phyloP scores from a whole-genome alignment of 495 filamentous ascomycete species.

The Xylaria sp. region DNA sequence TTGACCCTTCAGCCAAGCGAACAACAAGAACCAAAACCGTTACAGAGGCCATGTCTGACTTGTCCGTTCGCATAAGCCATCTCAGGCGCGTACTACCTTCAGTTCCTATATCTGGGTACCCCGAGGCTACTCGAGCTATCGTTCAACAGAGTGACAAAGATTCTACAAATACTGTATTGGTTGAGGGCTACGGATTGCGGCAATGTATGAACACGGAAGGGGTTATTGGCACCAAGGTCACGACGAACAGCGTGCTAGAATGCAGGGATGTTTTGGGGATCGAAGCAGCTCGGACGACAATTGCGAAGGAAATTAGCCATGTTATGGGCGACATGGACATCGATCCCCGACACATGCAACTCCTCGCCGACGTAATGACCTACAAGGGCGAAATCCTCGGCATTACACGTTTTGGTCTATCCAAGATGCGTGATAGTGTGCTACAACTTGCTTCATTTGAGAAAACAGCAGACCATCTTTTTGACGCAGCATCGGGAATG shows the following conservation, averaged over 20 bases:
- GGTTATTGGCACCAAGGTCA: conserved; percentile 73
- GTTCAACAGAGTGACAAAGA: conserved; percentile 70
- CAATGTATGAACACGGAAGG: conserved; percentile 92
- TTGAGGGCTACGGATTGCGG: conserved; percentile 92
- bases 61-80: conserved; percentile 81
- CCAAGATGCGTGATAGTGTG: conserved; percentile 96
- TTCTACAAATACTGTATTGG: conserved; percentile 71
- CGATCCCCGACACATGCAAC: conserved; percentile 97
- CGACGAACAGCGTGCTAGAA: conserved; percentile 91
- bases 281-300: conserved; percentile 87
- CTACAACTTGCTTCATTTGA: conserved; percentile 96
- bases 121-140: conserved; percentile 84
- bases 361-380: conserved; percentile 99
- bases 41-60: conserved; percentile 66
- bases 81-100: conserved; percentile 81
- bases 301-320: conserved; percentile 76
- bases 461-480: conserved; percentile 97
- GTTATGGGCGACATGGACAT: conserved; percentile 96
- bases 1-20: conserved; percentile 50
- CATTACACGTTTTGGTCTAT: conserved; percentile 93
- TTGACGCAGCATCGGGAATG: conserved; percentile 90
- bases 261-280: conserved; percentile 92
- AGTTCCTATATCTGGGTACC: conserved; percentile 85
- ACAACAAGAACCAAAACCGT: conserved; percentile 61
- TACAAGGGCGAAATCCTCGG: conserved; percentile 98